phyloP scores from a whole-genome alignment of 805 yeast species.

The Wickerhamomyces pijperi region DNA sequence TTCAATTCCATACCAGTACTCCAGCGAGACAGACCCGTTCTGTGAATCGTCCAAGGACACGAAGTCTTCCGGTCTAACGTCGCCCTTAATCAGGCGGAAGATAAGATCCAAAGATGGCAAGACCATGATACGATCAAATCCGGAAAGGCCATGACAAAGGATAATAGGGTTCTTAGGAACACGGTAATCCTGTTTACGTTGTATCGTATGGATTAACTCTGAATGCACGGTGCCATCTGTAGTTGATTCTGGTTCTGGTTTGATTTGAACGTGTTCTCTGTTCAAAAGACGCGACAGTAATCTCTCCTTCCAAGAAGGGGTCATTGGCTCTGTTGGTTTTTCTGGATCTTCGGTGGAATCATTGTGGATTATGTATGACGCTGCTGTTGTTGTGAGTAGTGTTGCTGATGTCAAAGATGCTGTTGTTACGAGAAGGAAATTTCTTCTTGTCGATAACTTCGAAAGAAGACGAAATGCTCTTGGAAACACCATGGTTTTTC shows the following conservation, averaged over 20 bases:
- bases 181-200: constrained; percentile 27
- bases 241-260: neutral
- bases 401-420: no score
- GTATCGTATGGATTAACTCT: constrained; percentile 2
- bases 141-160: constrained; percentile 79
- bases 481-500: no score
- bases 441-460: no score
- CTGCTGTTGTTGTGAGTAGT: no score
- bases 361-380: no score
- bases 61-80: constrained; percentile 4
- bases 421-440: no score
- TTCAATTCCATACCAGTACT: constrained; percentile 78
- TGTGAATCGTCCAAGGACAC: constrained; percentile 14
- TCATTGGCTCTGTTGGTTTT: no score
- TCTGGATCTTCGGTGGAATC: no score
- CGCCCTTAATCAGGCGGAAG: constrained; percentile 11
- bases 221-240: neutral
- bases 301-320: neutral
- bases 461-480: no score
- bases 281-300: no score
- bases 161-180: constrained; percentile 68
- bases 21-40: constrained; percentile 32
- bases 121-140: constrained; percentile 51
- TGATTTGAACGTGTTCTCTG: neutral
- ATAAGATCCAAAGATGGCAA: constrained; percentile 29